Base-by-base conservation (phyloP, 2,329 filamentous ascomycete genomes). In the Chaetomiaceae sp. region DNA sequence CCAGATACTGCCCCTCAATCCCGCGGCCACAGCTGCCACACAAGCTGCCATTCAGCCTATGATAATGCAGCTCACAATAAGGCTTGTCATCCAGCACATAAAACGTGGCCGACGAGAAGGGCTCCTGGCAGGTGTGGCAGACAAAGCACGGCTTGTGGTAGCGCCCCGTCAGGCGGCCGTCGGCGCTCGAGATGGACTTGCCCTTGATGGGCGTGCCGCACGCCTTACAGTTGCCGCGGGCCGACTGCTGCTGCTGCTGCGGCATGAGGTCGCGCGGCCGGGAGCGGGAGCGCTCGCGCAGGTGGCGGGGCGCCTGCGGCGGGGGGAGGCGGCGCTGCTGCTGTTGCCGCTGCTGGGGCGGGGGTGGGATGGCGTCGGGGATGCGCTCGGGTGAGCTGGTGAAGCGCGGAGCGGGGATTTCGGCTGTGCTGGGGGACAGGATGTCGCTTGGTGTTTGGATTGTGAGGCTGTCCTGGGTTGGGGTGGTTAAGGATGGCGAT, bases 121-220 rank as follows among this genome's bases (percentile, higher is more conserved):
- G 84, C 44, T 82, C 76, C 10, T 74, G 72, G 69, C 93, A 98
- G 1, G 85, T 89, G 4, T 81, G 79, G 73, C 93, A 98, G 10
- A 91, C 86, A 62, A 98, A 97, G 65, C 91, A 98, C 4, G 84
- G 78, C 65, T 94, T 95, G 73, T 98, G 93, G 65, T 95, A 98
- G 53, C 89, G 84, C 9, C 93, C 93, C 0, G 88, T 95, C 19
- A 98, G 73, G 19, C 90, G 83, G 14, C 93, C 93, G 58, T 96
- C 93, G 1, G 89, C 89, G 12, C 89, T 95, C 27, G 91, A 95
- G 48, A 98, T 83, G 1, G 89, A 95, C 68, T 96, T 97, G 17
- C 89, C 91, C 36, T 81, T 78, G 58, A 98, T 97, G 6, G 76
- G 70, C 37, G 84, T 71, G 3, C 78, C 74, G 65, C 93, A 98